Conservation (phyloP, 164 flowering plant genomes). For the Aristolochia californica region DNA sequence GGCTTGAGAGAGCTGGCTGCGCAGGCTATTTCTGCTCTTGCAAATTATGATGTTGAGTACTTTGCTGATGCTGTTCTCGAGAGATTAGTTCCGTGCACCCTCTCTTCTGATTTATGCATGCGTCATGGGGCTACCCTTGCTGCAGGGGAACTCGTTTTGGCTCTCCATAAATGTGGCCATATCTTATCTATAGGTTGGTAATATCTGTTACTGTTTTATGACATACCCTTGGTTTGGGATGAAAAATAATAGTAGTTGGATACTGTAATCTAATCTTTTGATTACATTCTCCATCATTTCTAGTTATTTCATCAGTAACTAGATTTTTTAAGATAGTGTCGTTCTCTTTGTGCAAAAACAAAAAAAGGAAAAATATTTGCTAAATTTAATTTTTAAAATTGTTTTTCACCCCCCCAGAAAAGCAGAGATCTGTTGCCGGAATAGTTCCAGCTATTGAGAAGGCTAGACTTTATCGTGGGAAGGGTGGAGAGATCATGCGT, state of each 20-base stretch:
- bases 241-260: neutral
- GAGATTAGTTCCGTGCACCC: conserved; percentile 68
- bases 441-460: conserved; percentile 94
- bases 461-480: conserved; percentile 97
- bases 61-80: conserved; percentile 55
- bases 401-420: conserved; percentile 34
- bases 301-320: neutral
- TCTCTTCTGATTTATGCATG: conserved; percentile 84
- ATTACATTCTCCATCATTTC: too few relatives aligned
- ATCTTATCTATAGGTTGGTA: conserved; percentile 56
- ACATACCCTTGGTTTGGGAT: neutral
- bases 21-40: conserved; percentile 74
- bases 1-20: conserved; percentile 91
- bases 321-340: neutral
- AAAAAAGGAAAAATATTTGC: too few relatives aligned
- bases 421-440: conserved; percentile 57
- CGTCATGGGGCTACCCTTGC: conserved; percentile 98
- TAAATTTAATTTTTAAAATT: neutral
- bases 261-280: too few relatives aligned
- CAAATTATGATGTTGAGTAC: conserved; percentile 69
- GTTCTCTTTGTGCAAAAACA: too few relatives aligned
- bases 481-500: conserved; percentile 99
- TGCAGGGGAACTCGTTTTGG: conserved; percentile 76
- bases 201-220: conserved; percentile 1
- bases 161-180: conserved; percentile 43